Evolutionary conservation across 1,139 yeast species (phyloP).

Genomic region (Saccharomyces hybrid): DNA sequence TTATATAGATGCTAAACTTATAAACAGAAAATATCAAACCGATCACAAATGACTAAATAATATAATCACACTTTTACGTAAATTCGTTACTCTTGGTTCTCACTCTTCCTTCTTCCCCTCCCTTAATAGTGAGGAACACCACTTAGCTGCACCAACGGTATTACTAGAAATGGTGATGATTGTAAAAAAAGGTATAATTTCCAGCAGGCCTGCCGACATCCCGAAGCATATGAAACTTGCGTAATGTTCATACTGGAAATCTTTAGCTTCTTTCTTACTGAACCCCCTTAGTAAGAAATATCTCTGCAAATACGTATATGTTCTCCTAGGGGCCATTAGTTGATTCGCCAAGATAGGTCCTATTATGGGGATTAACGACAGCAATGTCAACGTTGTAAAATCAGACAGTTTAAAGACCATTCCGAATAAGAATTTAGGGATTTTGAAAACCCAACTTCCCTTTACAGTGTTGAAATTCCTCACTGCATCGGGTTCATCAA

Average conservation of each 20-base stretch:
- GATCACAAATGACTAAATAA: neutral
- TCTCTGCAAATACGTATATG: slow-evolving; percentile 18
- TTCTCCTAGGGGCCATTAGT: slow-evolving; percentile 22
- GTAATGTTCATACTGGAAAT: slow-evolving; percentile 18
- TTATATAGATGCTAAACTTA: neutral
- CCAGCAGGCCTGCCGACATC: slow-evolving; percentile 28
- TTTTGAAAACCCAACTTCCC: slow-evolving; percentile 10
- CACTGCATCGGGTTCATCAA: neutral
- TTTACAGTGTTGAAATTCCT: neutral
- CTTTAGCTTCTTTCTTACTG: slow-evolving; percentile 9
- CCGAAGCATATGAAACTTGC: slow-evolving; percentile 29
- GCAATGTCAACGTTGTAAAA: slow-evolving; percentile 7
- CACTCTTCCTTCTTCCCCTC: slow-evolving; percentile 8
- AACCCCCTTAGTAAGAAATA: slow-evolving; percentile 15
- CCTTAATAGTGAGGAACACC: slow-evolving; percentile 14
- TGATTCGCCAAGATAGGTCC: slow-evolving; percentile 26
- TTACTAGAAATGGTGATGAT: slow-evolving; percentile 27
- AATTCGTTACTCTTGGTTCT: neutral
- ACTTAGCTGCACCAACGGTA: slow-evolving; percentile 28
- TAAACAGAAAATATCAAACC: neutral
- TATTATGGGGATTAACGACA: slow-evolving; percentile 24
- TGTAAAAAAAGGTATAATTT: slow-evolving; percentile 28
- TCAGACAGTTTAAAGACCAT: slow-evolving; percentile 4
- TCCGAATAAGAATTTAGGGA: slow-evolving; percentile 6
- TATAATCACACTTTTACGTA: neutral